Evolutionary conservation across 2,329 filamentous ascomycete species (phyloP).

Genomic region (Macrophomina pseudophaseolina): DNA sequence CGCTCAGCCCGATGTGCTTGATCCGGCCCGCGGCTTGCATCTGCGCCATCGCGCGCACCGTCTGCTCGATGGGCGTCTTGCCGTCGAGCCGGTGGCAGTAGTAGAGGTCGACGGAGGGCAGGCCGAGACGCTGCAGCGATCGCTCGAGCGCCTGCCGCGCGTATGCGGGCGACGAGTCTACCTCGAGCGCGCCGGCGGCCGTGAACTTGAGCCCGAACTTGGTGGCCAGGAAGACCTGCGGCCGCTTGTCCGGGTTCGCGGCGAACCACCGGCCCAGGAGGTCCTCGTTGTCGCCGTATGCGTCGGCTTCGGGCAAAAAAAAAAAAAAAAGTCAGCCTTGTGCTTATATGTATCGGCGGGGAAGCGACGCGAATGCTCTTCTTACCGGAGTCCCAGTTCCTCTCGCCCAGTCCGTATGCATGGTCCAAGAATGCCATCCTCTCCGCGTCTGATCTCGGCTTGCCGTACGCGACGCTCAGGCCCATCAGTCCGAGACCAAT

Average conservation of each 20-base stretch:
- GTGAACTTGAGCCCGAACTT: constrained; percentile 56
- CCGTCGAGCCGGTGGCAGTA: constrained; percentile 51
- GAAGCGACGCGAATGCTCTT: neutral
- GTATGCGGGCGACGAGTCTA: constrained; percentile 50
- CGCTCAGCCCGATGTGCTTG: constrained; percentile 54
- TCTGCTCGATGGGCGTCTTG: constrained; percentile 54
- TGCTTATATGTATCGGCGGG: neutral
- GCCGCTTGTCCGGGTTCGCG: constrained; percentile 28
- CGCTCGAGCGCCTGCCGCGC: constrained; percentile 45
- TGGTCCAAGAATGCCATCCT: constrained; percentile 59
- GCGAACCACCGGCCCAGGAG: constrained; percentile 42
- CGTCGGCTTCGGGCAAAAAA: constrained; percentile 31
- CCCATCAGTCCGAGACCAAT: constrained; percentile 64
- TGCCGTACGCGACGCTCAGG: constrained; percentile 53
- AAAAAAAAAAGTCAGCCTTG: constrained; percentile 46
- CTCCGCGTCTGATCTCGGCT: constrained; percentile 55
- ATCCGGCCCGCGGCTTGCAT: constrained; percentile 53
- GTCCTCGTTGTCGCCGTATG: constrained; percentile 43
- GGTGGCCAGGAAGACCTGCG: constrained; percentile 47
- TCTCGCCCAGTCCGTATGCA: constrained; percentile 56
- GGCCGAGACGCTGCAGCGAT: constrained; percentile 46
- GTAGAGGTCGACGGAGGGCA: constrained; percentile 51
- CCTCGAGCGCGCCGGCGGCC: constrained; percentile 38
- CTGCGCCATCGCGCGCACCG: constrained; percentile 54
- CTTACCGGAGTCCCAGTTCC: constrained; percentile 56